Evolutionary conservation across 495 filamentous ascomycete species (phyloP).

Genomic region (Rostrohypoxylon terebratum): DNA sequence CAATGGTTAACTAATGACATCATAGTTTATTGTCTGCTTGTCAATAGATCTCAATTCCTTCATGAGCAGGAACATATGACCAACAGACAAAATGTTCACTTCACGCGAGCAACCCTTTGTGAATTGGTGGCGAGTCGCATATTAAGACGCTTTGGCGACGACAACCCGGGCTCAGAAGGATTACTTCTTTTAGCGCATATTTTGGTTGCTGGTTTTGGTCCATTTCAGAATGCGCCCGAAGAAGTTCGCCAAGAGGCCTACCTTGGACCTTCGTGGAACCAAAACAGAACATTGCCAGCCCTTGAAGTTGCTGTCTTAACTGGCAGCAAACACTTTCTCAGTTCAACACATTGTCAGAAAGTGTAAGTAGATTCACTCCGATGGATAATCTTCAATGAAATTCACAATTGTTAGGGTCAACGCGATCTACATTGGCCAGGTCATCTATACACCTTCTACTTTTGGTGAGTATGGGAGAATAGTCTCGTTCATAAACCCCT

Average conservation of each 20-base stretch:
- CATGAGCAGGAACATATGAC: constrained; percentile 72
- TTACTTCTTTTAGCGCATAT: constrained; percentile 76
- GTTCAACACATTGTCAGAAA: constrained; percentile 74
- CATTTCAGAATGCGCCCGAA: constrained; percentile 74
- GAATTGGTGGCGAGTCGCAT: constrained; percentile 75
- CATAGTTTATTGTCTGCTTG: constrained; percentile 72
- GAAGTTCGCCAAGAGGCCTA: constrained; percentile 65
- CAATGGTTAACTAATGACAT: constrained; percentile 11
- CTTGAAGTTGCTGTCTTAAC: constrained; percentile 78
- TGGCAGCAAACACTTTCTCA: constrained; percentile 74
- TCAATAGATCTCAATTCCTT: constrained; percentile 76
- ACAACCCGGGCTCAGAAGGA: constrained; percentile 69
- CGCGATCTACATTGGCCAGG: constrained; percentile 73
- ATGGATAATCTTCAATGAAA: background rate
- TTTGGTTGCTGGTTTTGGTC: constrained; percentile 78
- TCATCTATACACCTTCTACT: constrained; percentile 76
- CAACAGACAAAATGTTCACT: constrained; percentile 76
- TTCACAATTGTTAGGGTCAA: constrained; percentile 60
- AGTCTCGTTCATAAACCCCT: background rate
- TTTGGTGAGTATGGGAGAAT: constrained; percentile 52
- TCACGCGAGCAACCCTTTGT: constrained; percentile 73
- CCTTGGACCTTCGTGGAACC: constrained; percentile 59
- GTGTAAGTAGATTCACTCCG: constrained; percentile 56
- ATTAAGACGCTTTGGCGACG: constrained; percentile 74
- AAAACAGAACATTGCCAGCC: constrained; percentile 71